phyloP scores from a whole-genome alignment of 768 basidiomycete genomes.

The Panaeolus cyanescens region DNA sequence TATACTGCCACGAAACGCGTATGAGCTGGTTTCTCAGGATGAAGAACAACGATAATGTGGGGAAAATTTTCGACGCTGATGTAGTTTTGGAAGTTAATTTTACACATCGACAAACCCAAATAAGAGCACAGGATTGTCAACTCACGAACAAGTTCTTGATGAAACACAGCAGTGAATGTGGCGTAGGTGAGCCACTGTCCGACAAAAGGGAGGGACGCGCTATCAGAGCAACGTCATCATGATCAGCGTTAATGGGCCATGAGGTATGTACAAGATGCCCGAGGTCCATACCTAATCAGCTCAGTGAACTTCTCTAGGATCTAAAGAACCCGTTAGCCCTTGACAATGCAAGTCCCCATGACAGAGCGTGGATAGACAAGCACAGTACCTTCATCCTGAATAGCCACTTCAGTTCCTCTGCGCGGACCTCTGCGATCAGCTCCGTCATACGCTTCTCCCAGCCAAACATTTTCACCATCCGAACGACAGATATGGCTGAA shows the following conservation, averaged over 20 bases:
- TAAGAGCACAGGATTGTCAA: not conserved
- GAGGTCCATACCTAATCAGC: not conserved
- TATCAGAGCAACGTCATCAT: constrained; percentile 18
- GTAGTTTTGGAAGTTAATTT: constrained; percentile 19
- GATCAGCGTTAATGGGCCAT: not conserved
- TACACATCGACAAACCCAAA: constrained; percentile 54
- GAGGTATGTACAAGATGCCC: too few species aligned
- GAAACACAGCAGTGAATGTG: constrained; percentile 48
- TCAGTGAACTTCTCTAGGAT: constrained; percentile 5
- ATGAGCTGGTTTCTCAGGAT: constrained; percentile 53
- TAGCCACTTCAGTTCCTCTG: constrained; percentile 55
- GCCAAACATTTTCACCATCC: constrained; percentile 76
- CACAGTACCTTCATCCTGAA: constrained; percentile 18
- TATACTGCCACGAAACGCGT: constrained; percentile 31
- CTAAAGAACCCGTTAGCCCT: too few species aligned
- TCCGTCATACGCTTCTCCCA: constrained; percentile 62
- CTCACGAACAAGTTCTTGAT: constrained; percentile 29
- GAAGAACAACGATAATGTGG: constrained; percentile 62
- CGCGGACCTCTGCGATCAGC: constrained; percentile 55
- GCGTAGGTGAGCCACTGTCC: constrained; percentile 66
- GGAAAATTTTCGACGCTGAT: constrained; percentile 46
- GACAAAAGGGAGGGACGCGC: constrained; percentile 56
- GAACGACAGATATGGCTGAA: constrained; percentile 53
- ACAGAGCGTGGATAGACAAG: too few species aligned
- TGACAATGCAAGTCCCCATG: too few species aligned